These are phyloP conservation scores for Polychytrium aggregatum DNA, from an alignment of 192 early-diverging fungal genomes.

Conservation along the genomic window DNA sequence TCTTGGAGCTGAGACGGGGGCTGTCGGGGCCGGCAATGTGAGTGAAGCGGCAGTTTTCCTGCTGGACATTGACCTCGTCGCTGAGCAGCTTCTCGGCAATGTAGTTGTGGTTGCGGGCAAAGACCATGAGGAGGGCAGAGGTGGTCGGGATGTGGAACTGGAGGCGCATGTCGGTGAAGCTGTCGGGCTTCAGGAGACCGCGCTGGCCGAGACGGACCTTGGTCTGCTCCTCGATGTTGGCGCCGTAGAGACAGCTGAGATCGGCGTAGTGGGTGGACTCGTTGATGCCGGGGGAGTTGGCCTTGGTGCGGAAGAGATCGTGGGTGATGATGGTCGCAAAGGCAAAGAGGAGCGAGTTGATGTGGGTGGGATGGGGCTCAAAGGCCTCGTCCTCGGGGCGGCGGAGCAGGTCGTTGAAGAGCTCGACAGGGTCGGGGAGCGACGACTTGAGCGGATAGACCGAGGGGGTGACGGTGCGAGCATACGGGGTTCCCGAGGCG, in stretches of 20 bases:
- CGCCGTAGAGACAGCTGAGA: conserved; percentile 27
- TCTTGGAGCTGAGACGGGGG: conserved; percentile 5
- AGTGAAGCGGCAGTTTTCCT: conserved; percentile 30
- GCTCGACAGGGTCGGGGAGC: conserved; percentile 13
- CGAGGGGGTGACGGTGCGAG: conserved; percentile 14
- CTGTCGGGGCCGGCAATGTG: conserved; percentile 1
- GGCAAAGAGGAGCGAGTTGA: conserved; percentile 27
- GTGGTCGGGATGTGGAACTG: conserved; percentile 20
- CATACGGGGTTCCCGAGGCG: conserved; percentile 14
- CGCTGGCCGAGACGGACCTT: neutral
- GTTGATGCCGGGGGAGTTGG: conserved; percentile 19
- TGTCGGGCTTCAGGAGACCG: conserved; percentile 4
- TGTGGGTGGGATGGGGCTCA: conserved; percentile 13
- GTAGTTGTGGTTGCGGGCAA: conserved; percentile 39
- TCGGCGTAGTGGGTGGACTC: conserved; percentile 30
- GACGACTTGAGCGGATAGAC: conserved; percentile 2
- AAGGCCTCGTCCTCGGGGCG: conserved; percentile 4
- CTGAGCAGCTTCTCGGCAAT: conserved; percentile 28
- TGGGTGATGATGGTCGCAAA: conserved; percentile 33
- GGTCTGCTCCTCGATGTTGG: conserved; percentile 10
- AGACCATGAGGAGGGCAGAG: conserved; percentile 23
- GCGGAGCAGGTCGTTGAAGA: conserved; percentile 17
- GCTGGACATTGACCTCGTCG: conserved; percentile 19
- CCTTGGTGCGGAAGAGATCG: conserved; percentile 28
- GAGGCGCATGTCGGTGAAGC: conserved; percentile 4